These are phyloP conservation scores for Aspergillus sp. DNA, from an alignment of 2,329 filamentous ascomycete genomes.

Conservation along the genomic window DNA sequence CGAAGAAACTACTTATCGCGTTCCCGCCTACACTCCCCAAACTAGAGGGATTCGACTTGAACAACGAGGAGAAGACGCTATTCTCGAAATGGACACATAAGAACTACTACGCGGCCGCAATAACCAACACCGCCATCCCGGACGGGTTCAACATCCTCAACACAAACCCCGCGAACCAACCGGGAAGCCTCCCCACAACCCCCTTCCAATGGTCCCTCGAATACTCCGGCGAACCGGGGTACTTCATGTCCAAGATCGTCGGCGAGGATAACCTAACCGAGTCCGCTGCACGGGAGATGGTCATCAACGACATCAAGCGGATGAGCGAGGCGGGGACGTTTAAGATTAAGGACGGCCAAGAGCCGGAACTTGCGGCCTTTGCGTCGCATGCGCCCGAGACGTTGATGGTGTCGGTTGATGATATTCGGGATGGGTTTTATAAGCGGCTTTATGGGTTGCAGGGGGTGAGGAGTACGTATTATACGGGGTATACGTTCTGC, in stretches of 20 bases:
- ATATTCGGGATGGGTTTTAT: slow-evolving; percentile 44
- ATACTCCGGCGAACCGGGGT: slow-evolving; percentile 13
- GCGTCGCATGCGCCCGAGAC: slow-evolving; percentile 40
- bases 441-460: slow-evolving; percentile 44
- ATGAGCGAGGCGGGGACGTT: slow-evolving; percentile 12
- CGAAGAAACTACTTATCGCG: slow-evolving; percentile 39
- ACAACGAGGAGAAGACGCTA: slow-evolving; percentile 30
- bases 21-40: slow-evolving; percentile 35
- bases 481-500: slow-evolving; percentile 43
- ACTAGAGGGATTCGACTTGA: slow-evolving; percentile 37
- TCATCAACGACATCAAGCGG: slow-evolving; percentile 17
- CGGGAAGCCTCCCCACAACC: slow-evolving; percentile 27
- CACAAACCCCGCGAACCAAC: slow-evolving; percentile 21
- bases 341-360: neutral
- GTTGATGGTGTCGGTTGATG: slow-evolving; percentile 31
- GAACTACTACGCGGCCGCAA: slow-evolving; percentile 40
- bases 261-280: slow-evolving; percentile 25
- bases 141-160: slow-evolving; percentile 25
- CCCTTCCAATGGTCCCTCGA: slow-evolving; percentile 14
- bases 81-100: slow-evolving; percentile 39
- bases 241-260: slow-evolving; percentile 13
- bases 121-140: slow-evolving; percentile 42
- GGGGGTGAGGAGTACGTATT: slow-evolving; percentile 47
- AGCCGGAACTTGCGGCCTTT: slow-evolving; percentile 36
- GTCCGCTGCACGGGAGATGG: slow-evolving; percentile 4